A percentile compares a stretch with the other conserved stretches of the same genome.
phyloP scores from a whole-genome alignment of 345 rosid genomes.

The Orychophragmus violaceus region DNA sequence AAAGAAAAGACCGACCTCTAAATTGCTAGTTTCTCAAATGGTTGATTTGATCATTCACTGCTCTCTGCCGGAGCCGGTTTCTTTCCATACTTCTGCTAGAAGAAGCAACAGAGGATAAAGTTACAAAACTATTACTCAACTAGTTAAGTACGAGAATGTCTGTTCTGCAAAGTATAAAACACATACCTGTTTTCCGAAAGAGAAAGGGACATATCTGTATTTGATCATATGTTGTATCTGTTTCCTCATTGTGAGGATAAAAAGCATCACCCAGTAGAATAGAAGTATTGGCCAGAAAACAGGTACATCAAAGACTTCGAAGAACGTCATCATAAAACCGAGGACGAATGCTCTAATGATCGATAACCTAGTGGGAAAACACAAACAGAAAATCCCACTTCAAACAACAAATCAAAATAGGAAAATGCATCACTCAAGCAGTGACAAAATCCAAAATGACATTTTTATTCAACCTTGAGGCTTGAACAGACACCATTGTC shows the following conservation, averaged over 20 bases:
- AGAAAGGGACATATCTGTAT: conserved; percentile 86
- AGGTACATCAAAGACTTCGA: conserved; percentile 69
- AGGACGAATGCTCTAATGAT: conserved; percentile 64
- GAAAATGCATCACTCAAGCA: conserved; percentile 1
- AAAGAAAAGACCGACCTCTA: conserved; percentile 18
- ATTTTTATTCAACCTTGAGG: not conserved
- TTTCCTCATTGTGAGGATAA: conserved; percentile 77
- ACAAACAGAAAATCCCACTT: not conserved
- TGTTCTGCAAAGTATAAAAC: not conserved
- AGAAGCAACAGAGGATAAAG: not conserved
- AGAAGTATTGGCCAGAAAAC: conserved; percentile 98
- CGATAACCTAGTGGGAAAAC: conserved; percentile 46
- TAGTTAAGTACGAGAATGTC: not conserved
- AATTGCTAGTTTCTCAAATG: not conserved
- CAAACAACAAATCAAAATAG: not conserved
- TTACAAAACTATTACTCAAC: conserved; percentile 2
- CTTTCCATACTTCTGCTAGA: conserved; percentile 56
- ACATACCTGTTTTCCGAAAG: conserved; percentile 74
- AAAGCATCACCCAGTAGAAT: conserved; percentile 80
- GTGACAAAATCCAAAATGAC: not conserved
- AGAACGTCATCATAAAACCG: conserved; percentile 77
- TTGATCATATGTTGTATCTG: conserved; percentile 94
- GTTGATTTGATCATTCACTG: conserved; percentile 15
- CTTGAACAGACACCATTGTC: not conserved
- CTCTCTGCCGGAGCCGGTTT: conserved; percentile 48